Conservation (phyloP, 2,329 filamentous ascomycete species). For the Magnaporthiopsis rhizophila region DNA sequence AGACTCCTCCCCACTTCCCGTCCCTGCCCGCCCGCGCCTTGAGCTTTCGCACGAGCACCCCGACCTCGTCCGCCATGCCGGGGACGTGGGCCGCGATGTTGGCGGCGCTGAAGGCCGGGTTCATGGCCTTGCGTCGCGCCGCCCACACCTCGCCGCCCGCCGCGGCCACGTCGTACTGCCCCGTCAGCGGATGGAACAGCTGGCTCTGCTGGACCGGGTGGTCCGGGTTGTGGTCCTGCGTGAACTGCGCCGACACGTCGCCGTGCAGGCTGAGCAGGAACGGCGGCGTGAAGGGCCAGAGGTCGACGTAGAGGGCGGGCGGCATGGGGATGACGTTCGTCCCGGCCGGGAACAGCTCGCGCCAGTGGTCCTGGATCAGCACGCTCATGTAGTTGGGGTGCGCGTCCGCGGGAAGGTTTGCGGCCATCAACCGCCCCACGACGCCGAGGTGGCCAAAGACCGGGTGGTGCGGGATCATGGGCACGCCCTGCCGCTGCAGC, state of each 20-base stretch:
- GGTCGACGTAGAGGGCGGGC: slow-evolving; percentile 20
- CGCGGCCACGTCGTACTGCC: slow-evolving; percentile 22
- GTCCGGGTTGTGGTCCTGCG: slow-evolving; percentile 14
- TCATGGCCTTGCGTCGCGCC: slow-evolving; percentile 24
- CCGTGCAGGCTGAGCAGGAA: slow-evolving; percentile 14
- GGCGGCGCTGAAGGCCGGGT: slow-evolving; percentile 28
- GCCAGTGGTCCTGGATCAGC: slow-evolving; percentile 15
- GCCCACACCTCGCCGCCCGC: slow-evolving; percentile 22
- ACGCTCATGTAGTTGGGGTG: slow-evolving; percentile 16
- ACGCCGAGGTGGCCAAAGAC: slow-evolving; percentile 14
- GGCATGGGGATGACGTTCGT: slow-evolving; percentile 9
- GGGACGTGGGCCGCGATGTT: slow-evolving; percentile 26
- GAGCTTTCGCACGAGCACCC: slow-evolving; percentile 25
- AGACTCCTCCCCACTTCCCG: slow-evolving; percentile 23
- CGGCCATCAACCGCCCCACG: slow-evolving; percentile 13
- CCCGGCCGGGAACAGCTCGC: slow-evolving; percentile 12
- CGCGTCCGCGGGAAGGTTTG: slow-evolving; percentile 12
- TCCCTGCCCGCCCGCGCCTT: slow-evolving; percentile 18
- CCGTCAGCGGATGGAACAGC: slow-evolving; percentile 21
- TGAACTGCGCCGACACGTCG: slow-evolving; percentile 16
- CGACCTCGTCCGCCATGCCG: slow-evolving; percentile 28
- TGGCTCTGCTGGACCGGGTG: slow-evolving; percentile 21
- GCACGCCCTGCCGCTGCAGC: slow-evolving; percentile 15
- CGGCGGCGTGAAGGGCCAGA: slow-evolving; percentile 20
- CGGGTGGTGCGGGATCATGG: slow-evolving; percentile 15